These are phyloP conservation scores for Cicer bijugum DNA, from an alignment of 306 rosid genomes.

Conservation along the genomic window DNA sequence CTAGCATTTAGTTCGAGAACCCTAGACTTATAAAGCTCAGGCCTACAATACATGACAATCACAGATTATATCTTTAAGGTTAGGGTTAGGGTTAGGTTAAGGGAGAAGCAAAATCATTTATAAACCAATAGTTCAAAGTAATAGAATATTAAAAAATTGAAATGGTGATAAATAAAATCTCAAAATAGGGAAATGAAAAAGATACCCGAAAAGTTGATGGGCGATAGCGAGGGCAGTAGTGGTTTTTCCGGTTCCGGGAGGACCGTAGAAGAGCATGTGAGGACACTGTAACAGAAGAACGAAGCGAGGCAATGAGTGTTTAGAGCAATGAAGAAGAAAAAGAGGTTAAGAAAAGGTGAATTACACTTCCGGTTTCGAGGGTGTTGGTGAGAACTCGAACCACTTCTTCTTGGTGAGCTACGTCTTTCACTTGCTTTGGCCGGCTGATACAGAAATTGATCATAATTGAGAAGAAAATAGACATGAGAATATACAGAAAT, in stretches of 20 bases:
- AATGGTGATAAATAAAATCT: background rate
- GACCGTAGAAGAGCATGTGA: slow-evolving; percentile 96
- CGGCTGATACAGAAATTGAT: slow-evolving; percentile 56
- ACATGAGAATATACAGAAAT: background rate
- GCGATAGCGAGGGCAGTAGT: slow-evolving; percentile 93
- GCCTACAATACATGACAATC: slow-evolving; percentile 50
- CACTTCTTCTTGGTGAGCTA: slow-evolving; percentile 94
- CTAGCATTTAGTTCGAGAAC: slow-evolving; percentile 96
- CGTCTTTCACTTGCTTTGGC: slow-evolving; percentile 89
- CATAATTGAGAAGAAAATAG: background rate
- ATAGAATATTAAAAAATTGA: slow-evolving; percentile 5
- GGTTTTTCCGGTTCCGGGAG: slow-evolving; percentile 94
- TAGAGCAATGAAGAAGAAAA: background rate
- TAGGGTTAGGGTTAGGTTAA: background rate
- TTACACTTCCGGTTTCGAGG: slow-evolving; percentile 80
- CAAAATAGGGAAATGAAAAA: background rate
- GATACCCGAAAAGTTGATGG: slow-evolving; percentile 83
- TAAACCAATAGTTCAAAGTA: background rate
- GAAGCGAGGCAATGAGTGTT: background rate
- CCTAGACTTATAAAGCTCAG: slow-evolving; percentile 88
- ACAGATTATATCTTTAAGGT: background rate
- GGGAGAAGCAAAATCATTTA: no score
- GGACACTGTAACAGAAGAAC: slow-evolving; percentile 60
- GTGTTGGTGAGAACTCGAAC: slow-evolving; percentile 92
- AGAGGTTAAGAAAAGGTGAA: background rate